phyloP scores from a whole-genome alignment of 345 rosid genomes.

The Barbarea vulgaris region DNA sequence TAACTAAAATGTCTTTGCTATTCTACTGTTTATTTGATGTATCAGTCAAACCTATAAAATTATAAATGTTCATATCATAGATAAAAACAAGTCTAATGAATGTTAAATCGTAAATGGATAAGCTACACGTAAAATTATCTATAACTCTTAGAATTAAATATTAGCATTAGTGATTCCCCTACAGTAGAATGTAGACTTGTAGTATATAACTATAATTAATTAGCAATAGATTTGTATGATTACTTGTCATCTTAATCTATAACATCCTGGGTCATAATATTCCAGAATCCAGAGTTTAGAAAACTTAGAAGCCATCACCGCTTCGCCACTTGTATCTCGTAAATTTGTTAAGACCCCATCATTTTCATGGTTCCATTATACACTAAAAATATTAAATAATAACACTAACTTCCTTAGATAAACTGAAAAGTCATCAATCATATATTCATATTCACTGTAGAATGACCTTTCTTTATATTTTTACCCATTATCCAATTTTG shows the following conservation, averaged over 20 bases:
- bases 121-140: neutral
- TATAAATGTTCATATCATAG: neutral
- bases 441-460: conserved; percentile 13
- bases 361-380: conserved; percentile 8
- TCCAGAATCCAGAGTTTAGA: conserved; percentile 4
- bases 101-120: neutral
- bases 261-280: conserved; percentile 5
- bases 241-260: conserved; percentile 28
- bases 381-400: neutral
- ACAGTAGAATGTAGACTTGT: neutral
- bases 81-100: neutral
- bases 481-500: conserved; percentile 26
- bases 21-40: neutral
- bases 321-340: conserved; percentile 34
- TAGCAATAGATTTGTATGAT: neutral
- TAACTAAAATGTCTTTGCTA: neutral
- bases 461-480: conserved; percentile 22
- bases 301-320: neutral
- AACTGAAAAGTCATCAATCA: conserved; percentile 40
- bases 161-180: neutral
- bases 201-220: neutral
- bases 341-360: conserved; percentile 22
- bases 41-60: neutral
- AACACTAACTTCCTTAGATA: conserved; percentile 14
- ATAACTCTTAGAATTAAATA: neutral